These are phyloP conservation scores for Fragilaria crotonensis DNA, from an alignment of 108 stramenopile genomes.

Conservation along the genomic window DNA sequence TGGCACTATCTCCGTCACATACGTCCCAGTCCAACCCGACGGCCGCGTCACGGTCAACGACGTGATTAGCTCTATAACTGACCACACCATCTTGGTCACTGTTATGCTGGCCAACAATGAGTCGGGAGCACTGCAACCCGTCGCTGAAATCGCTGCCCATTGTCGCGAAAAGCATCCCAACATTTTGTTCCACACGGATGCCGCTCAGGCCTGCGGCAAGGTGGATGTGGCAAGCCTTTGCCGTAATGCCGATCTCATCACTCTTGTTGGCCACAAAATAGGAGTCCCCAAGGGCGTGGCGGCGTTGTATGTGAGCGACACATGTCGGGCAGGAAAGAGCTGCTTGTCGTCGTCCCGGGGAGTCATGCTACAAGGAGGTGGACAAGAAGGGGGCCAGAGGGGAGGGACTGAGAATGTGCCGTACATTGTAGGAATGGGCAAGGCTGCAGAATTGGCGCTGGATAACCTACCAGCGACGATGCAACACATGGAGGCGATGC, in stretches of 20 bases:
- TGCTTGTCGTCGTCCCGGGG: slow-evolving; percentile 31
- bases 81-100: slow-evolving; percentile 83
- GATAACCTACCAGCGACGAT: slow-evolving; percentile 31
- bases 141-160: slow-evolving; percentile 57
- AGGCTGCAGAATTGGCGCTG: slow-evolving; percentile 50
- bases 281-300: slow-evolving; percentile 96
- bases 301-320: slow-evolving; percentile 79
- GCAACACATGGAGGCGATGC: slow-evolving; percentile 56
- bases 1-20: slow-evolving; percentile 46
- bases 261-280: slow-evolving; percentile 96
- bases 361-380: slow-evolving; percentile 64
- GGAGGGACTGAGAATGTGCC: slow-evolving; percentile 96
- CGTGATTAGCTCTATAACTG: slow-evolving; percentile 60
- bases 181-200: slow-evolving; percentile 94
- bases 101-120: slow-evolving; percentile 98
- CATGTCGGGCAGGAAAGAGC: slow-evolving; percentile 30
- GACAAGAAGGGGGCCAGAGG: slow-evolving; percentile 79
- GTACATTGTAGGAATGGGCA: slow-evolving; percentile 85
- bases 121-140: slow-evolving; percentile 88
- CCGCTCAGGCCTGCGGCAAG: slow-evolving; percentile 94
- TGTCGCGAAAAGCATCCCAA: slow-evolving; percentile 56
- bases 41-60: slow-evolving; percentile 62
- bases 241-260: slow-evolving; percentile 84
- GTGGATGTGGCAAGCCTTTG: slow-evolving; percentile 48
- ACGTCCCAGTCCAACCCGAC: slow-evolving; percentile 75